Percentiles rank a stretch among this genome's conserved stretches.
Conservation (phyloP, 2,329 filamentous ascomycete genomes). For the Trichophyton simii region DNA sequence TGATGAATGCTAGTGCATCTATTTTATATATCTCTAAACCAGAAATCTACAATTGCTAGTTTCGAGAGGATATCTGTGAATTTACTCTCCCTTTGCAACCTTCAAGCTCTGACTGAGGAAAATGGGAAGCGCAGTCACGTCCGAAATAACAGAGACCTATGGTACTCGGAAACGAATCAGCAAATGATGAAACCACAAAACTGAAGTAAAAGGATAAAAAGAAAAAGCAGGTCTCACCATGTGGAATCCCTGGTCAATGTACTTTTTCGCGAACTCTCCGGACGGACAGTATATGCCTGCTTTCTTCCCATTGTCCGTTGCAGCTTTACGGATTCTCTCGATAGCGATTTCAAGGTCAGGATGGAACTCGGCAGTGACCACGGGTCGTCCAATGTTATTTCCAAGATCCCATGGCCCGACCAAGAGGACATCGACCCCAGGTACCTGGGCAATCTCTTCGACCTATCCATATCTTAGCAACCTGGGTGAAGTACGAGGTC, state of each 20-base stretch:
- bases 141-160: conserved; percentile 32
- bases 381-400: conserved; percentile 45
- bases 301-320: conserved; percentile 41
- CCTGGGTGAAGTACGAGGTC: neutral
- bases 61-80: neutral
- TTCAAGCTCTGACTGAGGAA: conserved; percentile 27
- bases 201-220: neutral
- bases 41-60: neutral
- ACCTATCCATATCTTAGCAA: conserved; percentile 19
- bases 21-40: conserved; percentile 5
- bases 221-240: conserved; percentile 32
- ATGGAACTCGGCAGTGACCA: conserved; percentile 36
- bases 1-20: conserved; percentile 26
- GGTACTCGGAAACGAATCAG: neutral
- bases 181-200: neutral
- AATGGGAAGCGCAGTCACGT: conserved; percentile 34
- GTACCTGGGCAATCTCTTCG: conserved; percentile 40
- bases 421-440: conserved; percentile 42
- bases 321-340: conserved; percentile 39
- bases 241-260: conserved; percentile 43
- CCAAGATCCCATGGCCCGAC: conserved; percentile 46
- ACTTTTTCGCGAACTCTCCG: conserved; percentile 40
- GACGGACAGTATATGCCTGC: conserved; percentile 44
- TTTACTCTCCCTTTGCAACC: conserved; percentile 21
- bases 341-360: conserved; percentile 42